Evolutionary conservation across 768 basidiomycete species (phyloP).

Genomic region (Gautieria morchelliformis): DNA sequence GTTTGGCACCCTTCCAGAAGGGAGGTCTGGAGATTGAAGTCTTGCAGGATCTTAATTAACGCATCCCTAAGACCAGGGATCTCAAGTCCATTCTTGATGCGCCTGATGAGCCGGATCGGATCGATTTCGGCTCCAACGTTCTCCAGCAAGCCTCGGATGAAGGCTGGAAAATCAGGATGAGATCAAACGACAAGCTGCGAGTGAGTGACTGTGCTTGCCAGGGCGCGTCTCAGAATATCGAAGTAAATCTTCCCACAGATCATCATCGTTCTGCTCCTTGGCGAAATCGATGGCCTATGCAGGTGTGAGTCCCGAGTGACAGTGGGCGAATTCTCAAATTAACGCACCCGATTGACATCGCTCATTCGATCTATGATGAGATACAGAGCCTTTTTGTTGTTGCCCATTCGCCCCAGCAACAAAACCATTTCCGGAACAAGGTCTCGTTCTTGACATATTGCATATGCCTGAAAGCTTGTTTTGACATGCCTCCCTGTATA

Average conservation of each 20-base stretch:
- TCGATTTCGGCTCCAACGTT: conserved; percentile 96
- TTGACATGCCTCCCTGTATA: not conserved
- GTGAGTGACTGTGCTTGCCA: conserved; percentile 32
- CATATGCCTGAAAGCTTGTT: conserved; percentile 56
- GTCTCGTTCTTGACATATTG: conserved; percentile 74
- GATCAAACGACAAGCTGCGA: conserved; percentile 1
- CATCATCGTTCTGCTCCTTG: conserved; percentile 92
- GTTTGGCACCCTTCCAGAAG: conserved; percentile 86
- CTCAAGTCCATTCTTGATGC: conserved; percentile 93
- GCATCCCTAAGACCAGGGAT: conserved; percentile 93
- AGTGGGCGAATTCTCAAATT: not conserved
- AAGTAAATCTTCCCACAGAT: conserved; percentile 95
- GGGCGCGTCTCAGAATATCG: conserved; percentile 92
- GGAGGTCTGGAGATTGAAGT: conserved; percentile 91
- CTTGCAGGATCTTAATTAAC: conserved; percentile 92
- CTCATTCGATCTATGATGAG: conserved; percentile 93
- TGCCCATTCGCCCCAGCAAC: conserved; percentile 92
- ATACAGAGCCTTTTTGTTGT: conserved; percentile 88
- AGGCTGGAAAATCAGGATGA: conserved; percentile 38
- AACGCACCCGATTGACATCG: conserved; percentile 75
- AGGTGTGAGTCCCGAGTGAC: conserved; percentile 2
- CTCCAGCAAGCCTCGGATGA: conserved; percentile 91
- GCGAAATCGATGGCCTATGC: conserved; percentile 92
- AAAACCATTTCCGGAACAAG: conserved; percentile 97
- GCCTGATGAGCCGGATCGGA: conserved; percentile 85